Percentiles rank a stretch among this genome's conserved stretches.
Conservation (phyloP, 768 basidiomycete species). For the Kwoniella europaea region DNA sequence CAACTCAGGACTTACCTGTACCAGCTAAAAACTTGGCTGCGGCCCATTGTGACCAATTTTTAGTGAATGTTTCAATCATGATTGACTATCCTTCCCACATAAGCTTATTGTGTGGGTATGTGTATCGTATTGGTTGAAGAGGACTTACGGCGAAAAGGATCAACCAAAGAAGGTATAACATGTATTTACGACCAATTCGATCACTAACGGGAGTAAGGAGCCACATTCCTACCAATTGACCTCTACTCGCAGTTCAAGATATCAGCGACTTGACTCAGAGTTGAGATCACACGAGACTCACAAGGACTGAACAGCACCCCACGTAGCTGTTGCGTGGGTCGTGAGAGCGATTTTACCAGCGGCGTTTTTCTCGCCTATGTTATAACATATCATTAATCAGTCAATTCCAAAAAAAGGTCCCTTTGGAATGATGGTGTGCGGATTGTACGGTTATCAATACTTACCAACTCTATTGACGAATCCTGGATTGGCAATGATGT, state of each 20-base stretch:
- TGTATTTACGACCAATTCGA: conserved; percentile 27
- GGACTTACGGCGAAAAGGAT: conserved; percentile 28
- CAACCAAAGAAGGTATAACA: conserved; percentile 29
- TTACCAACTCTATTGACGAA: conserved; percentile 20
- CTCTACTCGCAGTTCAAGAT: not conserved
- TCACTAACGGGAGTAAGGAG: conserved; percentile 23
- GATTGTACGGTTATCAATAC: not conserved
- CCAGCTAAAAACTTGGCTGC: conserved; percentile 30
- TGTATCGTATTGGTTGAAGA: too few relatives aligned
- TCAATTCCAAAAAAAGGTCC: too few relatives aligned
- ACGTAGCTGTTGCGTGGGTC: conserved; percentile 11
- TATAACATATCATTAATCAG: not conserved
- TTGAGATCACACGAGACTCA: not conserved
- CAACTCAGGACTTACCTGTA: conserved; percentile 9
- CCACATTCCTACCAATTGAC: conserved; percentile 30
- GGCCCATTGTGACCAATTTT: conserved; percentile 23
- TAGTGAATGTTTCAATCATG: conserved; percentile 24
- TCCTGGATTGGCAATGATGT: conserved; percentile 34
- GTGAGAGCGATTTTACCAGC: conserved; percentile 16
- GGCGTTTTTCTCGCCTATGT: conserved; percentile 9
- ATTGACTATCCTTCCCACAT: conserved; percentile 16
- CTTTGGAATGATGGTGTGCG: not conserved
- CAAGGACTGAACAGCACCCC: conserved; percentile 30
- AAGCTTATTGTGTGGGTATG: too few relatives aligned
- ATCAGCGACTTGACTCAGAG: not conserved